Evolutionary conservation across 129 eudicot species (phyloP).

Genomic region (Tagetes erecta): DNA sequence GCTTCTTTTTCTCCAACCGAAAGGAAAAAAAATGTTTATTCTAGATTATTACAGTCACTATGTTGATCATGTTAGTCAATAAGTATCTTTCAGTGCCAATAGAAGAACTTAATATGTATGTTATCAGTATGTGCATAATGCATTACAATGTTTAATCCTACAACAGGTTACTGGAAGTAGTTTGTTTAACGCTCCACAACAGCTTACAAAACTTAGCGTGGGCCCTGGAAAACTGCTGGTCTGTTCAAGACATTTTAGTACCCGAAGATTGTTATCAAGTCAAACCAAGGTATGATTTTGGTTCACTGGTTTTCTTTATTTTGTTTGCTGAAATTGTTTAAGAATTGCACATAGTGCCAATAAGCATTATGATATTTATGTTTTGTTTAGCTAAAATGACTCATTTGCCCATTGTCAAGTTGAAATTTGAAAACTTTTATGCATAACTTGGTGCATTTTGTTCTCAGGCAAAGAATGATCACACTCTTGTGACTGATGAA

Average conservation of each 20-base stretch:
- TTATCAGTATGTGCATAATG: background rate
- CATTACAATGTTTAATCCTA: conserved; percentile 19
- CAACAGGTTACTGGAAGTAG: conserved; percentile 48
- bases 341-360: background rate
- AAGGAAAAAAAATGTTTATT: background rate
- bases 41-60: background rate
- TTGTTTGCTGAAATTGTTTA: background rate
- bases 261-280: conserved; percentile 30
- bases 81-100: background rate
- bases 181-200: conserved; percentile 34
- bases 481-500: conserved; percentile 58
- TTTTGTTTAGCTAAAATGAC: conserved; percentile 18
- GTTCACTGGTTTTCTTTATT: background rate
- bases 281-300: conserved; percentile 49
- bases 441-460: conserved; percentile 19
- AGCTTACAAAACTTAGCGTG: conserved; percentile 26
- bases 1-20: background rate
- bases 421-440: background rate
- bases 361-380: background rate
- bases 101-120: background rate
- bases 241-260: conserved; percentile 21
- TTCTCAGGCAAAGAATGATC: conserved; percentile 45
- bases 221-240: conserved; percentile 33
- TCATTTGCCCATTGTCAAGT: conserved; percentile 3
- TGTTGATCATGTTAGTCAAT: conserved; percentile 5